These are phyloP conservation scores for Diaporthe sp. DNA, from an alignment of 2,329 filamentous ascomycete genomes.

Conservation along the genomic window DNA sequence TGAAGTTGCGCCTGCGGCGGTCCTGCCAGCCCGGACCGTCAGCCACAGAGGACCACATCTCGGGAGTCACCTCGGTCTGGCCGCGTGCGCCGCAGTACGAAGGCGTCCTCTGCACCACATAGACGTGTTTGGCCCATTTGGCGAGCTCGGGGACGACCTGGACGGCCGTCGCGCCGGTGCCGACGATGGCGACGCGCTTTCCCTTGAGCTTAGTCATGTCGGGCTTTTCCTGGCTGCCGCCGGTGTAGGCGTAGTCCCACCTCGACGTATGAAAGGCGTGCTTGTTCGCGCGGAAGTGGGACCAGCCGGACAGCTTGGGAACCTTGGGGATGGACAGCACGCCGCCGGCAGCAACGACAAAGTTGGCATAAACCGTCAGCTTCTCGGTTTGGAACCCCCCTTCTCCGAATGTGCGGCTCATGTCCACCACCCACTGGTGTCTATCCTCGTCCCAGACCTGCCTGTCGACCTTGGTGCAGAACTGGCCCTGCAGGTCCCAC, in stretches of 20 bases:
- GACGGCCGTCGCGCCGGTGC: neutral
- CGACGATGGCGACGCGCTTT: neutral
- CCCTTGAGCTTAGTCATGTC: neutral
- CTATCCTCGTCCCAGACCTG: neutral
- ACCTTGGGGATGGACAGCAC: too few relatives aligned
- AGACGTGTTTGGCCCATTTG: neutral
- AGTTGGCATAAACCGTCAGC: neutral
- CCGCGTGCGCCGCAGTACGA: neutral
- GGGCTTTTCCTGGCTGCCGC: neutral
- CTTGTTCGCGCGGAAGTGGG: neutral
- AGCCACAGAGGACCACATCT: neutral
- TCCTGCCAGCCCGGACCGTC: neutral
- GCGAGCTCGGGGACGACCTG: slow-evolving; percentile 1
- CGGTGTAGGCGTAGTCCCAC: neutral
- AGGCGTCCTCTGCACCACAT: neutral
- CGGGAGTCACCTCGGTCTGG: neutral
- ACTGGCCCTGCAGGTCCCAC: slow-evolving; percentile 49
- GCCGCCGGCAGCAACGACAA: neutral
- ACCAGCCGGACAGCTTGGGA: neutral
- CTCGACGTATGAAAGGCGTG: neutral
- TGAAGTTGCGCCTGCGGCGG: too few relatives aligned
- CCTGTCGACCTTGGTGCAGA: neutral
- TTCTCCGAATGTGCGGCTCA: neutral
- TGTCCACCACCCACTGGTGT: neutral
- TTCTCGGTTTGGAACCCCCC: neutral